These are phyloP conservation scores for Coemansia sp. DNA, from an alignment of 192 early-diverging fungal species.

Conservation along the genomic window DNA sequence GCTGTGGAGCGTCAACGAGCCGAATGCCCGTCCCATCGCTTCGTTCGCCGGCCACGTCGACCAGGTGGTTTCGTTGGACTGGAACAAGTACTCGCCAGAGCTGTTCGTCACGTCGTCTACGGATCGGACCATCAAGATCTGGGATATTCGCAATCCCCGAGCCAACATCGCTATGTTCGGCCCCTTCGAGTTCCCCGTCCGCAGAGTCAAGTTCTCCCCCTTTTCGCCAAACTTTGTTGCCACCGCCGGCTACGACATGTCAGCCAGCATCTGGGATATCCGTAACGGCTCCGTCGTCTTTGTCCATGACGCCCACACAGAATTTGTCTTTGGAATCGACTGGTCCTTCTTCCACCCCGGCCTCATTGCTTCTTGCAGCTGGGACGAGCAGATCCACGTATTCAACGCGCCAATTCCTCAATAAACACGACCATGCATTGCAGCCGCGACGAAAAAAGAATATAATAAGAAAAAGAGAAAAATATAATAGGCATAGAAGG, in stretches of 20 bases:
- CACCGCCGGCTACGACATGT: constrained; percentile 95
- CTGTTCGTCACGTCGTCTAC: constrained; percentile 85
- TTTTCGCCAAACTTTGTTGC: constrained; percentile 78
- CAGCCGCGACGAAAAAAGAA: too few species aligned
- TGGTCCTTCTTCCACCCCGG: constrained; percentile 86
- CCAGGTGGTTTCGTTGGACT: constrained; percentile 90
- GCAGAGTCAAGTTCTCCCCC: constrained; percentile 90
- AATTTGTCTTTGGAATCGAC: constrained; percentile 97
- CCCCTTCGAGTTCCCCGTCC: constrained; percentile 91
- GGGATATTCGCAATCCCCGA: constrained; percentile 81
- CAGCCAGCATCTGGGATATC: constrained; percentile 88
- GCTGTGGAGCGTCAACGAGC: constrained; percentile 84
- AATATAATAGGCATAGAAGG: too few species aligned
- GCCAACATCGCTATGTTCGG: constrained; percentile 69
- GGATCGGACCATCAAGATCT: constrained; percentile 84
- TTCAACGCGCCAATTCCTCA: constrained; percentile 37
- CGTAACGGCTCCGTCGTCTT: constrained; percentile 53
- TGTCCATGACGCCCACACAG: constrained; percentile 83
- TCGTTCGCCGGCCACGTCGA: constrained; percentile 77
- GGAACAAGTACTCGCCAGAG: constrained; percentile 93
- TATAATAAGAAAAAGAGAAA: too few species aligned
- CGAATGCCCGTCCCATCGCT: constrained; percentile 55
- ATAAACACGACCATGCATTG: too few species aligned
- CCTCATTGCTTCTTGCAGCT: constrained; percentile 87
- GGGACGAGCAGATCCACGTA: constrained; percentile 88